A percentile compares a stretch with the other conserved stretches of the same genome.
These are phyloP conservation scores for Physcomitrellopsis africana DNA, from an alignment of 225 moss, liverwort and hornwort genomes.

Conservation along the genomic window DNA sequence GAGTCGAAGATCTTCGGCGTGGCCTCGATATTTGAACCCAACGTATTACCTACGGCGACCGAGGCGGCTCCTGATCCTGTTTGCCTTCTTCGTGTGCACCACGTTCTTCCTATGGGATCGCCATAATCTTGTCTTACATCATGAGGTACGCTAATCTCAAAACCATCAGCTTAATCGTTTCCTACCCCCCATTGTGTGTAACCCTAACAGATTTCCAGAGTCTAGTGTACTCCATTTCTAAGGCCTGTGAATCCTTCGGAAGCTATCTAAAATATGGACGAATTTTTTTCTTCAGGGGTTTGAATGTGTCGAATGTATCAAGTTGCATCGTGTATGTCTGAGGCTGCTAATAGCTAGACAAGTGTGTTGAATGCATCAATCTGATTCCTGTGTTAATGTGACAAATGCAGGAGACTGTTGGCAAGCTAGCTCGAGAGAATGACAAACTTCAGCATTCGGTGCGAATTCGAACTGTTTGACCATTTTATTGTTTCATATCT, in stretches of 20 bases:
- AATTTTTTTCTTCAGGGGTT: too few relatives aligned
- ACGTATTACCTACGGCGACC: conserved; percentile 60
- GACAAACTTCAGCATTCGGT: conserved; percentile 42
- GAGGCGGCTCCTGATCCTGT: conserved; percentile 52
- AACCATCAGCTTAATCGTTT: neutral
- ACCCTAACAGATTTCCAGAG: neutral
- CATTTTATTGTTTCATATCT: conserved; percentile 11
- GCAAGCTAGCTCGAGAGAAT: conserved; percentile 30
- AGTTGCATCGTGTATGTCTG: too few relatives aligned
- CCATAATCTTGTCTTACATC: conserved; percentile 51
- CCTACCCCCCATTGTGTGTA: neutral
- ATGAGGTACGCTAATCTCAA: conserved; percentile 44
- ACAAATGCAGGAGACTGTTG: conserved; percentile 42
- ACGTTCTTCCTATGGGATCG: conserved; percentile 65
- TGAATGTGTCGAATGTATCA: too few relatives aligned
- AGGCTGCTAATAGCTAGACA: too few relatives aligned
- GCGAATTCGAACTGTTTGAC: conserved; percentile 19
- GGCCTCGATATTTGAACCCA: conserved; percentile 53
- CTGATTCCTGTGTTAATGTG: conserved; percentile 20
- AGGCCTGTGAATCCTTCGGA: neutral
- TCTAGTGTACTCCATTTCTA: neutral
- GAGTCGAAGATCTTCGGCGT: conserved; percentile 32
- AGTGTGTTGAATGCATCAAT: neutral
- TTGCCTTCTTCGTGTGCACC: conserved; percentile 63
- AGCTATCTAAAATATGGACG: neutral